Evolutionary conservation across 257 asterid species (phyloP).

Genomic region (Cordia subcordata): DNA sequence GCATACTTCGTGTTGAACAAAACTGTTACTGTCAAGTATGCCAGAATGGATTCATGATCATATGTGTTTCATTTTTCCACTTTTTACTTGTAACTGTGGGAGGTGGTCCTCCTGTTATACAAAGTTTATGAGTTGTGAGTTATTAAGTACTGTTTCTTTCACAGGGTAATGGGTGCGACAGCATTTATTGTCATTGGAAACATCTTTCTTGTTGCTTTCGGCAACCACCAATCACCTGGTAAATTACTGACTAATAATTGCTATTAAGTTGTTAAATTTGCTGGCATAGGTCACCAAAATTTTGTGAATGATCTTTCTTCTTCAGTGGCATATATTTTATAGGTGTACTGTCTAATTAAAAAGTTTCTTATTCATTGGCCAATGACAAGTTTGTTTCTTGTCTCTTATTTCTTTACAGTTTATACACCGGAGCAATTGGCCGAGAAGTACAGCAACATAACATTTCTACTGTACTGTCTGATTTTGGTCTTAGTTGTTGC

Average conservation of each 20-base stretch:
- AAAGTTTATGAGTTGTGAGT: slow-evolving; percentile 4
- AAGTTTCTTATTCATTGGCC: slow-evolving; percentile 10
- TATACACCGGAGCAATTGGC: slow-evolving; percentile 93
- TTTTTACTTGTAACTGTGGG: neutral
- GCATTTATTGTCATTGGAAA: slow-evolving; percentile 94
- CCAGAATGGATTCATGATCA: slow-evolving; percentile 3
- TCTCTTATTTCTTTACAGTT: slow-evolving; percentile 40
- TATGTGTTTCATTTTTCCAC: neutral
- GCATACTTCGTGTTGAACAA: slow-evolving; percentile 82
- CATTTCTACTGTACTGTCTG: slow-evolving; percentile 81
- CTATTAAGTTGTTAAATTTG: too few relatives aligned
- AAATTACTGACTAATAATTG: slow-evolving; percentile 2
- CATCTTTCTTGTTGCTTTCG: slow-evolving; percentile 95
- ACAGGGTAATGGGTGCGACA: slow-evolving; percentile 86
- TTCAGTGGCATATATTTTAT: too few relatives aligned
- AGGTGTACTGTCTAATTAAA: neutral
- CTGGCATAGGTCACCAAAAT: too few relatives aligned
- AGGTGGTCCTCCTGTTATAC: slow-evolving; percentile 9
- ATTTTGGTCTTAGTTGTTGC: slow-evolving; percentile 60
- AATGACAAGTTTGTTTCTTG: neutral
- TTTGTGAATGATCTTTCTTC: too few relatives aligned
- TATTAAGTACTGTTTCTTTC: slow-evolving; percentile 19
- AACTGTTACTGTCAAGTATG: slow-evolving; percentile 83
- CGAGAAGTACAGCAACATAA: slow-evolving; percentile 74
- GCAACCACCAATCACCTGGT: slow-evolving; percentile 99